Percentiles rank a stretch among this genome's conserved stretches.
Evolutionary conservation across 2,329 filamentous ascomycete species (phyloP).

Genomic region (Chaetomiaceae sp.): DNA sequence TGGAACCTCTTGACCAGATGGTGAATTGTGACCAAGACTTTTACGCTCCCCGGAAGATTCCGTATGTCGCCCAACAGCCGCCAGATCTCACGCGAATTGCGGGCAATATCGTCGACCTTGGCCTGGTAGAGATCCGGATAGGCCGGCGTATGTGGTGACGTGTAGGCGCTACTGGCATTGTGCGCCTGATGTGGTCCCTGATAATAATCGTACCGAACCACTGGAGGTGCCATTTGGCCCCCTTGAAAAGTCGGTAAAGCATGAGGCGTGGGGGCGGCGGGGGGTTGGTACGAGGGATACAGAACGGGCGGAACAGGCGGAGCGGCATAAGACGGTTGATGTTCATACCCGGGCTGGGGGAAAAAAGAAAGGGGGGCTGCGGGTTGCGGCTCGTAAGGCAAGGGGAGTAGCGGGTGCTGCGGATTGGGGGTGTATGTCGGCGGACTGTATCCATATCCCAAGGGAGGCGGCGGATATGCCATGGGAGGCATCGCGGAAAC

Average conservation of each 20-base stretch:
- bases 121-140: slow-evolving; percentile 40
- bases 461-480: slow-evolving; percentile 21
- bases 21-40: slow-evolving; percentile 59
- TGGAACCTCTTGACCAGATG: slow-evolving; percentile 56
- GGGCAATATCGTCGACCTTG: slow-evolving; percentile 50
- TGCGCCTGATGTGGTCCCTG: slow-evolving; percentile 28
- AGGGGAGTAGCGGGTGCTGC: slow-evolving; percentile 14
- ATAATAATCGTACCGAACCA: slow-evolving; percentile 18
- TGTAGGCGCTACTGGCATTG: slow-evolving; percentile 11
- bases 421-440: slow-evolving; percentile 30
- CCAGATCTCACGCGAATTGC: slow-evolving; percentile 59
- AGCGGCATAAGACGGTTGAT: slow-evolving; percentile 13
- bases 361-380: slow-evolving; percentile 8
- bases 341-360: slow-evolving; percentile 16
- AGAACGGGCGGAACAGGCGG: slow-evolving; percentile 19
- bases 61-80: slow-evolving; percentile 53
- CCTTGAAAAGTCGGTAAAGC: slow-evolving; percentile 1
- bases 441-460: slow-evolving; percentile 31
- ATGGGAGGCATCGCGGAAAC: slow-evolving; percentile 14
- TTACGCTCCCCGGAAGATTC: slow-evolving; percentile 57
- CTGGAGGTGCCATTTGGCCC: slow-evolving; percentile 10
- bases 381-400: slow-evolving; percentile 9
- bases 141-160: slow-evolving; percentile 15
- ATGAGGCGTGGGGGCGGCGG: slow-evolving; percentile 14
- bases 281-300: slow-evolving; percentile 26